phyloP scores from a whole-genome alignment of 805 yeast genomes.

The Myxozyma melibiosi region DNA sequence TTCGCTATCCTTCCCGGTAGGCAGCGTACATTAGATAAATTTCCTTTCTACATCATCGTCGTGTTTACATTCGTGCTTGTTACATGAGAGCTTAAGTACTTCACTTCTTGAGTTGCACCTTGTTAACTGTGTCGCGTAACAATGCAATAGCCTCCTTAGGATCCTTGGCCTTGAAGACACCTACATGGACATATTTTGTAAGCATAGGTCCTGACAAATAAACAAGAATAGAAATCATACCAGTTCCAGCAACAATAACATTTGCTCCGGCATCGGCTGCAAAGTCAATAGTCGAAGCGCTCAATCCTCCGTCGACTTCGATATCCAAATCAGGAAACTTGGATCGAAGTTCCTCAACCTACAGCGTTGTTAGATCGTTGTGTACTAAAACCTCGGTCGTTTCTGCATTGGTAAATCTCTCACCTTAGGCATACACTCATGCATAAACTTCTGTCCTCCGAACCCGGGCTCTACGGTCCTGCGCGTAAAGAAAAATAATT shows the following conservation, averaged over 20 bases:
- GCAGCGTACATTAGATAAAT: too few species aligned
- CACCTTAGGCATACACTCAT: slow-evolving; percentile 93
- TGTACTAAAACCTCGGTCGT: too few species aligned
- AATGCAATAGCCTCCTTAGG: slow-evolving; percentile 74
- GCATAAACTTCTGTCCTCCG: slow-evolving; percentile 97
- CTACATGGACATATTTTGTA: slow-evolving; percentile 26
- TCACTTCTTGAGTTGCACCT: slow-evolving; percentile 16
- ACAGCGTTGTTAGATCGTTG: neutral
- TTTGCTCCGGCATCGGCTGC: slow-evolving; percentile 99
- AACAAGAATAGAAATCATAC: neutral
- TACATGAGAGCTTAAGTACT: neutral
- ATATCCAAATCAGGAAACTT: slow-evolving; percentile 79
- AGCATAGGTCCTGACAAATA: neutral
- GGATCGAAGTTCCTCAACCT: slow-evolving; percentile 63
- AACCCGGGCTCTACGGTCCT: slow-evolving; percentile 96
- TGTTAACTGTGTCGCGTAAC: slow-evolving; percentile 64
- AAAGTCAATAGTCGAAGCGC: slow-evolving; percentile 75
- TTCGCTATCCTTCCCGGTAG: too few species aligned
- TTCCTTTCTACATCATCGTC: too few species aligned
- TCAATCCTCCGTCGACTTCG: slow-evolving; percentile 96
- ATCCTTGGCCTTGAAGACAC: slow-evolving; percentile 82
- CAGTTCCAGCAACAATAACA: slow-evolving; percentile 91
- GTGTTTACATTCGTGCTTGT: neutral
- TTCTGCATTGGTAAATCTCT: neutral
- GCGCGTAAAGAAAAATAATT: neutral